Percentiles rank a stretch among this genome's conserved stretches.
phyloP scores from a whole-genome alignment of 257 asterid genomes.

The Primulina tabacum region DNA sequence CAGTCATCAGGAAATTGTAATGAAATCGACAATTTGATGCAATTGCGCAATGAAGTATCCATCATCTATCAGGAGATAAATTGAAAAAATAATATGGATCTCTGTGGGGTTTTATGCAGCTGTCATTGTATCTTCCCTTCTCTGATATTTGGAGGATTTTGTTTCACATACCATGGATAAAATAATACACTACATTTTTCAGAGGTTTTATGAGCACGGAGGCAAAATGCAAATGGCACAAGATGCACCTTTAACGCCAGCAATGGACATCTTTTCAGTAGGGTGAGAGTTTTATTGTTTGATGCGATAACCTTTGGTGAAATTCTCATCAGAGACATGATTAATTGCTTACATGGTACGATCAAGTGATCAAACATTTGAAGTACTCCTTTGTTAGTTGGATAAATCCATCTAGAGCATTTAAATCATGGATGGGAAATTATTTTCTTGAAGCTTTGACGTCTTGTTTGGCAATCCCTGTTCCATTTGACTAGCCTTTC shows the following conservation, averaged over 20 bases:
- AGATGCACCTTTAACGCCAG: slow-evolving; percentile 83
- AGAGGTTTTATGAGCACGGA: slow-evolving; percentile 99
- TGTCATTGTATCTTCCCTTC: slow-evolving; percentile 9
- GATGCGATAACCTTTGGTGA: slow-evolving; percentile 15
- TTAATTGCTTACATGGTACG: slow-evolving; percentile 8
- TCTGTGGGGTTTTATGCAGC: slow-evolving; percentile 11
- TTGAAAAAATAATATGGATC: slow-evolving; percentile 1
- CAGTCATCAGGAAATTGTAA: neutral
- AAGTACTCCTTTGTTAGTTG: slow-evolving; percentile 6
- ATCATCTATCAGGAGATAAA: slow-evolving; percentile 4
- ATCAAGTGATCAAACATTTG: slow-evolving; percentile 12
- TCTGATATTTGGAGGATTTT: slow-evolving; percentile 18
- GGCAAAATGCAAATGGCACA: slow-evolving; percentile 73
- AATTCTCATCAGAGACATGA: slow-evolving; percentile 3
- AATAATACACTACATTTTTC: slow-evolving; percentile 31
- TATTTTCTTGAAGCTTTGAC: slow-evolving; percentile 10
- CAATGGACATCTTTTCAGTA: slow-evolving; percentile 93
- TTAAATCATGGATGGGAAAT: slow-evolving; percentile 11
- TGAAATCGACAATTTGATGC: neutral
- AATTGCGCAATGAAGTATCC: neutral
- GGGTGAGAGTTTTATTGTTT: slow-evolving; percentile 66
- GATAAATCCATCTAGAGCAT: slow-evolving; percentile 13
- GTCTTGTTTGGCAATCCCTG: slow-evolving; percentile 13
- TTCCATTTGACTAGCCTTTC: slow-evolving; percentile 13
- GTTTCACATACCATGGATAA: slow-evolving; percentile 10